These are phyloP conservation scores for Euptelea pleiosperma DNA, from an alignment of 164 flowering plant species.

Conservation along the genomic window DNA sequence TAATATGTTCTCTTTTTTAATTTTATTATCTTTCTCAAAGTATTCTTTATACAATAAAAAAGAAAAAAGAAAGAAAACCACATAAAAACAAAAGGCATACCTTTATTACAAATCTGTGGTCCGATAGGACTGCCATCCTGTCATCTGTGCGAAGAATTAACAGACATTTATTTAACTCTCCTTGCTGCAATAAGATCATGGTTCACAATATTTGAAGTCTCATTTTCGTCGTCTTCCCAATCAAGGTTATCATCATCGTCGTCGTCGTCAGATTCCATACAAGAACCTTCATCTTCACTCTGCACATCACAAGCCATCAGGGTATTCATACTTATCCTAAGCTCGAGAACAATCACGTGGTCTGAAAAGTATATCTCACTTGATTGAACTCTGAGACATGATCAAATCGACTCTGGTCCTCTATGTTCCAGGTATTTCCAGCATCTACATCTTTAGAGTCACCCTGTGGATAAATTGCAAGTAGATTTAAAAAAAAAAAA, in stretches of 20 bases:
- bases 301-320: slow-evolving; percentile 22
- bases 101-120: background rate
- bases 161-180: background rate
- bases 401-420: slow-evolving; percentile 25
- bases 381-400: slow-evolving; percentile 27
- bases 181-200: background rate
- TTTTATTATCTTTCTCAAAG: too few species aligned
- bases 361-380: slow-evolving; percentile 27
- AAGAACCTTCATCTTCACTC: slow-evolving; percentile 51
- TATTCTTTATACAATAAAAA: background rate
- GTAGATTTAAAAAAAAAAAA: background rate
- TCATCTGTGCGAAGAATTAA: background rate
- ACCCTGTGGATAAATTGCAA: slow-evolving; percentile 36
- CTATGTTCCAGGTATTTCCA: slow-evolving; percentile 21
- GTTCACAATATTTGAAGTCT: background rate
- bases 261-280: slow-evolving; percentile 30
- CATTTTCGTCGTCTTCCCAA: background rate
- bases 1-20: too few species aligned
- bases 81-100: too few species aligned
- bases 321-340: background rate
- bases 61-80: too few species aligned
- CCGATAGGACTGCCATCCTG: background rate
- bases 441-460: slow-evolving; percentile 28
- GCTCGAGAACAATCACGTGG: background rate
- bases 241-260: slow-evolving; percentile 20